phyloP scores from a whole-genome alignment of 2,329 filamentous ascomycete genomes.

The Cercospora berteroae region DNA sequence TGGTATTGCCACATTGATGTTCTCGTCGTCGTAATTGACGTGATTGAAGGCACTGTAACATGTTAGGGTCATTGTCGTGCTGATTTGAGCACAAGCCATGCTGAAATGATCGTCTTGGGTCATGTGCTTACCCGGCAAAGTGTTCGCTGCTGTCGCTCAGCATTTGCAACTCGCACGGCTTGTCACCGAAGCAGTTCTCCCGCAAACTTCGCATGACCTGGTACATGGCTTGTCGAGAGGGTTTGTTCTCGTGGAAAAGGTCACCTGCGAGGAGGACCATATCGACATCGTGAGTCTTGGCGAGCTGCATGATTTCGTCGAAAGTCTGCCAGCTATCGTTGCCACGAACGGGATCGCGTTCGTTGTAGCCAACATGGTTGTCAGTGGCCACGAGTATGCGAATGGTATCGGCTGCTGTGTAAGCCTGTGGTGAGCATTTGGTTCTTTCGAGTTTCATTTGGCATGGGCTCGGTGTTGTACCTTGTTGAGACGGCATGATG shows the following conservation, averaged over 20 bases:
- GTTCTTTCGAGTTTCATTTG: constrained; percentile 6
- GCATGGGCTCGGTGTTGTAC: constrained; percentile 6
- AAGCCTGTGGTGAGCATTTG: constrained; percentile 13
- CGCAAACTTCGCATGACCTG: constrained; percentile 94
- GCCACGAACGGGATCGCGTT: constrained; percentile 88
- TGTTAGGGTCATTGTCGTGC: constrained; percentile 14
- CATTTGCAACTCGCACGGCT: constrained; percentile 92
- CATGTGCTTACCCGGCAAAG: constrained; percentile 54
- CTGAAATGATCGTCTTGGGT: background rate
- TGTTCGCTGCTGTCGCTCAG: constrained; percentile 89
- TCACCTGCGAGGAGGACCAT: constrained; percentile 96
- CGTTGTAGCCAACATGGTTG: constrained; percentile 95
- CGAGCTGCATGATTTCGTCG: constrained; percentile 89
- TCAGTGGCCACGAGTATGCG: constrained; percentile 92
- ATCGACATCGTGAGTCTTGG: constrained; percentile 85
- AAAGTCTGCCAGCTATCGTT: constrained; percentile 97
- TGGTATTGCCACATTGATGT: constrained; percentile 95
- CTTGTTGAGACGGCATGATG: constrained; percentile 10
- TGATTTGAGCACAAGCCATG: background rate
- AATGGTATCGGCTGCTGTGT: constrained; percentile 73
- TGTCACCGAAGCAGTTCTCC: constrained; percentile 91
- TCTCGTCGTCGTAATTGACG: constrained; percentile 95
- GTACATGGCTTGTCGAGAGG: constrained; percentile 91
- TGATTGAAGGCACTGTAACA: constrained; percentile 68
- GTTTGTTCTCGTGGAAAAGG: constrained; percentile 97